phyloP scores from a whole-genome alignment of 2,329 filamentous ascomycete genomes.

The Pseudocercospora musae region DNA sequence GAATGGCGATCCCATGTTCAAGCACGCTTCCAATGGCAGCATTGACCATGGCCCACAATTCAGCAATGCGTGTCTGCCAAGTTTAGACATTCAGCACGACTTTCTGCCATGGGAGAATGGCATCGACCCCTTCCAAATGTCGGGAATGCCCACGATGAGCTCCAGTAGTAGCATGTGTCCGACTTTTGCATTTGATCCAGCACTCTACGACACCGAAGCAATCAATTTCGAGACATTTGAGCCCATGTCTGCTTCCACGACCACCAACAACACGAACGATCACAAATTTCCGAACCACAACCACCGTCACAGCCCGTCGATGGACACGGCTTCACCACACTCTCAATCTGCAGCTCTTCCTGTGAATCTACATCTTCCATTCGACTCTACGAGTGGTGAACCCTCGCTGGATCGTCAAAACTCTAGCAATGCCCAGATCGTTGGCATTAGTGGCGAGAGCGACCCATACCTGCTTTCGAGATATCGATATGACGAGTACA shows the following conservation, averaged over 20 bases:
- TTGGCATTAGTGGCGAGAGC: conserved; percentile 34
- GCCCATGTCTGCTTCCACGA: conserved; percentile 27
- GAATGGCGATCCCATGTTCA: conserved; percentile 18
- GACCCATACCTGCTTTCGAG: conserved; percentile 35
- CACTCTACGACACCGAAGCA: conserved; percentile 27
- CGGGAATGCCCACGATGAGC: conserved; percentile 22
- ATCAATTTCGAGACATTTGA: conserved; percentile 30
- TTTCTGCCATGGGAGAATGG: conserved; percentile 30
- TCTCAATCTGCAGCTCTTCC: conserved; percentile 21
- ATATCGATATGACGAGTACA: conserved; percentile 35
- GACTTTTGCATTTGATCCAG: conserved; percentile 32
- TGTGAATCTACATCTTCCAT: conserved; percentile 25
- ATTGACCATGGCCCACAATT: conserved; percentile 21
- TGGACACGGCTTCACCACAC: conserved; percentile 28
- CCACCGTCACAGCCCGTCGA: conserved; percentile 21
- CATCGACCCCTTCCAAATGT: conserved; percentile 29
- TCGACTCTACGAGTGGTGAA: conserved; percentile 30
- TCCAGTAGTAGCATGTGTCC: conserved; percentile 17
- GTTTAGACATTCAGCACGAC: conserved; percentile 29
- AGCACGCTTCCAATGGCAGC: conserved; percentile 17
- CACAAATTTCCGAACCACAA: conserved; percentile 7
- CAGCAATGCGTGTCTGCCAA: conserved; percentile 19
- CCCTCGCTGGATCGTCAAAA: conserved; percentile 34
- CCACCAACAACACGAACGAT: conserved; percentile 14
- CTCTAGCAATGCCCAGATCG: conserved; percentile 33